phyloP scores from a whole-genome alignment of 2,329 filamentous ascomycete species.

The Ascochyta clinopodiicola region DNA sequence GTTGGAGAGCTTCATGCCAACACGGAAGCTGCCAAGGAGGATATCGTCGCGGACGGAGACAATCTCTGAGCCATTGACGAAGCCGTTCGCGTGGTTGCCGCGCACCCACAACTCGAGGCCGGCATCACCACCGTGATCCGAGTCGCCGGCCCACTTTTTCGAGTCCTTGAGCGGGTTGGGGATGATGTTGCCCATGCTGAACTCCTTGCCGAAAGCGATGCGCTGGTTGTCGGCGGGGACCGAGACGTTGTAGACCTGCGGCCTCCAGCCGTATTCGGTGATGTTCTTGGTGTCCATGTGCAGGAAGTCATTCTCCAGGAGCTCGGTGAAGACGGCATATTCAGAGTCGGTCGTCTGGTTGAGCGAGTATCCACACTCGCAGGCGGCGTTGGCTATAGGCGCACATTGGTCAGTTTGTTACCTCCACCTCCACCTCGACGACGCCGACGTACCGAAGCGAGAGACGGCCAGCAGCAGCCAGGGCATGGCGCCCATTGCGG shows the following conservation, averaged over 20 bases:
- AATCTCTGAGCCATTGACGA: conserved; percentile 69
- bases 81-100: conserved; percentile 50
- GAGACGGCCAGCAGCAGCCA: conserved; percentile 40
- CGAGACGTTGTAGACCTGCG: conserved; percentile 71
- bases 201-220: conserved; percentile 71
- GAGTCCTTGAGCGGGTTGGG: conserved; percentile 57
- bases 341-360: conserved; percentile 51
- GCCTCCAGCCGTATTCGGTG: conserved; percentile 62
- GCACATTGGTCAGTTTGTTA: conserved; percentile 17
- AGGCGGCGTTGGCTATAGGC: conserved; percentile 56
- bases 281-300: conserved; percentile 60
- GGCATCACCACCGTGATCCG: conserved; percentile 52
- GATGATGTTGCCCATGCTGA: conserved; percentile 63
- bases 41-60: conserved; percentile 67
- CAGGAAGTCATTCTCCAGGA: conserved; percentile 75
- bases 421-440: background rate
- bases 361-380: conserved; percentile 75
- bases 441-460: conserved; percentile 37
- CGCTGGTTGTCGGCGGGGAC: conserved; percentile 56
- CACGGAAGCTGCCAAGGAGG: conserved; percentile 73
- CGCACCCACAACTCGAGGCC: conserved; percentile 50
- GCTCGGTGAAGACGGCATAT: conserved; percentile 68
- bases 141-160: conserved; percentile 54
- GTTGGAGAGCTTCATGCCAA: conserved; percentile 68
- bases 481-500: conserved; percentile 32